A percentile compares a stretch with the other conserved stretches of the same genome.
These are phyloP conservation scores for Pistacia atlantica DNA, from an alignment of 345 rosid species.

Conservation along the genomic window DNA sequence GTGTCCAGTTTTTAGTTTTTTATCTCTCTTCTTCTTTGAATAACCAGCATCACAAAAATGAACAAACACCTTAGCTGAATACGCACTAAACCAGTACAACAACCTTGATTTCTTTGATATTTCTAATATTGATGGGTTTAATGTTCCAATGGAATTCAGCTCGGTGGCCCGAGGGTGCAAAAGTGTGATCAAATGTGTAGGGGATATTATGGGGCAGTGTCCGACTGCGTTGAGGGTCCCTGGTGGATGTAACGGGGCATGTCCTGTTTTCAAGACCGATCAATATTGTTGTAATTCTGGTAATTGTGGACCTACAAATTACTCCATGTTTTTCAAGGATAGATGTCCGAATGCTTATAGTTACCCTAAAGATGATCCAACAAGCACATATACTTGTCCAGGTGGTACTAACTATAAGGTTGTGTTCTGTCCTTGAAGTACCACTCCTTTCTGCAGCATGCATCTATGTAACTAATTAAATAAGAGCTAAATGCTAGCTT, in stretches of 20 bases:
- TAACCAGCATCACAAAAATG: no score
- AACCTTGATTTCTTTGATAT: slow-evolving; percentile 36
- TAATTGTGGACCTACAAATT: neutral
- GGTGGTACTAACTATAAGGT: neutral
- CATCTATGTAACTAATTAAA: no score
- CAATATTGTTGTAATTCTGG: slow-evolving; percentile 7
- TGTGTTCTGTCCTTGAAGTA: slow-evolving; percentile 1
- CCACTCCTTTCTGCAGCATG: no score
- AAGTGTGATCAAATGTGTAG: slow-evolving; percentile 8
- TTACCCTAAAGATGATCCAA: slow-evolving; percentile 13
- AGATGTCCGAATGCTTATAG: slow-evolving; percentile 15
- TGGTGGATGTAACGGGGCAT: slow-evolving; percentile 10
- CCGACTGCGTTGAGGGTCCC: neutral
- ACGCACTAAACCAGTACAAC: slow-evolving; percentile 20
- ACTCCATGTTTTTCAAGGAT: slow-evolving; percentile 3
- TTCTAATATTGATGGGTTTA: slow-evolving; percentile 39
- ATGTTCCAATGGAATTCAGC: slow-evolving; percentile 40
- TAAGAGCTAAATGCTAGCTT: no score
- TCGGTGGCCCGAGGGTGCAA: slow-evolving; percentile 23
- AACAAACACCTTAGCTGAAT: slow-evolving; percentile 41
- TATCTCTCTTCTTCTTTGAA: no score
- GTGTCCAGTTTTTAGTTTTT: no score
- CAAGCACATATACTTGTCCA: neutral
- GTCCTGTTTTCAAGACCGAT: neutral
- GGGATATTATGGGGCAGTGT: neutral